Evolutionary conservation across 2,329 filamentous ascomycete species (phyloP).

Genomic region (Onygenales sp.): DNA sequence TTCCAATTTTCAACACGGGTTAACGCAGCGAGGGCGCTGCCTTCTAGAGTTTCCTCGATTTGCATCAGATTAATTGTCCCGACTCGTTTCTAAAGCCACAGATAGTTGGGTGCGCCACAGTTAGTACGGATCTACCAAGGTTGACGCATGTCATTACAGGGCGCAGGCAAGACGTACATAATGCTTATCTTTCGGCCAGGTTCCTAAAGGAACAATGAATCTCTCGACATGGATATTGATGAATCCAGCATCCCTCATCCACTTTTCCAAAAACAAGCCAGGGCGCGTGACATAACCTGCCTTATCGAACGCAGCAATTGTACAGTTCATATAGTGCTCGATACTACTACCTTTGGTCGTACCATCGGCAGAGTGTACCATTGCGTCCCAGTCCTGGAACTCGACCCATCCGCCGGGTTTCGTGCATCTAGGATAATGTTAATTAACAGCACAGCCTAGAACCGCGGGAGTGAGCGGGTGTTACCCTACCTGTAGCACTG

Average conservation of each 20-base stretch:
- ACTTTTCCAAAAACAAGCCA: slow-evolving; percentile 8
- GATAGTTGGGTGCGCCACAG: neutral
- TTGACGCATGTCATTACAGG: slow-evolving; percentile 6
- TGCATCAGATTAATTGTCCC: slow-evolving; percentile 2
- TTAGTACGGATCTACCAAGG: neutral
- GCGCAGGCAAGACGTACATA: slow-evolving; percentile 6
- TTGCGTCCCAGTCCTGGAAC: slow-evolving; percentile 21
- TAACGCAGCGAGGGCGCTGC: slow-evolving; percentile 2
- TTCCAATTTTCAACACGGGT: slow-evolving; percentile 4
- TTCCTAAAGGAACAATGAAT: slow-evolving; percentile 16
- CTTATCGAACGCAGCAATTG: neutral
- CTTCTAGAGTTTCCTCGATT: slow-evolving; percentile 1
- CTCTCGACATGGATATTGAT: slow-evolving; percentile 11
- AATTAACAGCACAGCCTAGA: neutral
- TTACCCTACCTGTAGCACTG: slow-evolving; percentile 36
- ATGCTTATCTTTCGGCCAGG: slow-evolving; percentile 17
- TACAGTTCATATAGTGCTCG: neutral
- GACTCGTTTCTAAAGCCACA: neutral
- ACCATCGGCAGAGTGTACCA: slow-evolving; percentile 1
- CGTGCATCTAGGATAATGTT: slow-evolving; percentile 6
- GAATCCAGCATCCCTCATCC: slow-evolving; percentile 17
- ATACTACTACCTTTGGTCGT: slow-evolving; percentile 1
- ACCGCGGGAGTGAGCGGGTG: neutral
- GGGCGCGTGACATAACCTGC: neutral
- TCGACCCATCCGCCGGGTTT: slow-evolving; percentile 37